phyloP scores from a whole-genome alignment of 139 green algal genomes.

The Desmodesmus armatus region DNA sequence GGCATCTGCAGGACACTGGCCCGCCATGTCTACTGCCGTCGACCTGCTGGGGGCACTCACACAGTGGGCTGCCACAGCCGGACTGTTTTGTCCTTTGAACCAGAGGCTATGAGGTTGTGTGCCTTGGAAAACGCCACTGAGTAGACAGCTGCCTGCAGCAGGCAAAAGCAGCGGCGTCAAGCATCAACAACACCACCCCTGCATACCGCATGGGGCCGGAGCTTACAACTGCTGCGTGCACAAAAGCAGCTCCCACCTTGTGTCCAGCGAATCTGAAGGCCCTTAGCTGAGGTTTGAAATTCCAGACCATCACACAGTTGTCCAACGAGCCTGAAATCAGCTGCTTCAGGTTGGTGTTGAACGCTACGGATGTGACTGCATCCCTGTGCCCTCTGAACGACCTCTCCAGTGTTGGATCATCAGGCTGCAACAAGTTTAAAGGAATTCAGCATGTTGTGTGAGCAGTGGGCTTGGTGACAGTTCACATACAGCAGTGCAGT shows the following conservation, averaged over 20 bases:
- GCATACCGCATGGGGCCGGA: background rate
- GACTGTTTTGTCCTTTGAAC: constrained; percentile 87
- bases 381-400: constrained; percentile 88
- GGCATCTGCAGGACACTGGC: no score
- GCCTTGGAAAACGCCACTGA: constrained; percentile 81
- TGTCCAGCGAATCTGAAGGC: constrained; percentile 87
- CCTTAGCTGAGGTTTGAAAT: constrained; percentile 90
- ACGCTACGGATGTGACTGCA: constrained; percentile 82
- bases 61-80: constrained; percentile 89
- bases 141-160: constrained; percentile 79
- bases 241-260: constrained; percentile 59
- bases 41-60: constrained; percentile 48
- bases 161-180: background rate
- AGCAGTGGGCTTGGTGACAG: no score
- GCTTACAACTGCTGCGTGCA: background rate
- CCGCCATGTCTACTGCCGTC: background rate
- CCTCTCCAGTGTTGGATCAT: constrained; percentile 86
- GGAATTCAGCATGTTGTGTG: no score
- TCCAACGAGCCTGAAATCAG: constrained; percentile 84
- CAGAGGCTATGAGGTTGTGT: constrained; percentile 81
- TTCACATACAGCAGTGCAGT: no score
- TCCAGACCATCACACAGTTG: constrained; percentile 90
- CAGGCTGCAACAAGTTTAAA: constrained; percentile 53
- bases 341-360: constrained; percentile 91
- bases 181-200: background rate